Evolutionary conservation across 2,329 filamentous ascomycete species (phyloP).

Genomic region (Colletotrichum scovillei): DNA sequence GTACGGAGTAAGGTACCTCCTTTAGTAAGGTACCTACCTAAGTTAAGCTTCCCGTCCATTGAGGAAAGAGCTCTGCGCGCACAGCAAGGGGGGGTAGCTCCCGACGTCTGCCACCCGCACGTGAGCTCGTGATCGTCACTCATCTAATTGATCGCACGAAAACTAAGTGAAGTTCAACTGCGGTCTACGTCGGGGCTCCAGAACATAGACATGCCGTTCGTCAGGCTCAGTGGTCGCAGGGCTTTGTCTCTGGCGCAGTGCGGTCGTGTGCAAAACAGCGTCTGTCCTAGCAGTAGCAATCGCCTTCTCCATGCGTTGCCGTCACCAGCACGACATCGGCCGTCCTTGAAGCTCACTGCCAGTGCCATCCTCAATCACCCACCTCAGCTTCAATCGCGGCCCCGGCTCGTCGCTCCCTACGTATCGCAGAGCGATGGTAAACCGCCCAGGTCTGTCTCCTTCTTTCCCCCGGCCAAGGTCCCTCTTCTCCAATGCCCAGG

Average conservation of each 20-base stretch:
- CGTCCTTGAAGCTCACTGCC: neutral
- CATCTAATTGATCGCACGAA: neutral
- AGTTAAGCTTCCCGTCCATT: too few relatives aligned
- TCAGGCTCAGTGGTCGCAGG: slow-evolving; percentile 17
- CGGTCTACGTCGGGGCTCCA: slow-evolving; percentile 1
- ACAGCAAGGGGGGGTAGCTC: neutral
- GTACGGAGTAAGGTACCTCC: too few relatives aligned
- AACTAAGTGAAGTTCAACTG: slow-evolving; percentile 3
- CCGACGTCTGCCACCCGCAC: neutral
- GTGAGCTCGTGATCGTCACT: neutral
- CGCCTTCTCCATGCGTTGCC: neutral
- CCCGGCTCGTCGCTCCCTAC: slow-evolving; percentile 4
- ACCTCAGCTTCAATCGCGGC: neutral
- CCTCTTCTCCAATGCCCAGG: neutral
- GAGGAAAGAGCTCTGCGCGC: neutral
- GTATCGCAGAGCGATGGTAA: slow-evolving; percentile 8
- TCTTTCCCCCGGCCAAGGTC: neutral
- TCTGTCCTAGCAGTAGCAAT: neutral
- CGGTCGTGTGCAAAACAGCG: neutral
- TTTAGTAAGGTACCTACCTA: too few relatives aligned
- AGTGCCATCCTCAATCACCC: neutral
- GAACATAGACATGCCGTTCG: slow-evolving; percentile 6
- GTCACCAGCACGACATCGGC: slow-evolving; percentile 1
- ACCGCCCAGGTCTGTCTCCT: neutral
- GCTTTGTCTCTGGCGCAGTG: slow-evolving; percentile 1